Conservation (phyloP, 2,329 filamentous ascomycete species). For the Venturia effusa region DNA sequence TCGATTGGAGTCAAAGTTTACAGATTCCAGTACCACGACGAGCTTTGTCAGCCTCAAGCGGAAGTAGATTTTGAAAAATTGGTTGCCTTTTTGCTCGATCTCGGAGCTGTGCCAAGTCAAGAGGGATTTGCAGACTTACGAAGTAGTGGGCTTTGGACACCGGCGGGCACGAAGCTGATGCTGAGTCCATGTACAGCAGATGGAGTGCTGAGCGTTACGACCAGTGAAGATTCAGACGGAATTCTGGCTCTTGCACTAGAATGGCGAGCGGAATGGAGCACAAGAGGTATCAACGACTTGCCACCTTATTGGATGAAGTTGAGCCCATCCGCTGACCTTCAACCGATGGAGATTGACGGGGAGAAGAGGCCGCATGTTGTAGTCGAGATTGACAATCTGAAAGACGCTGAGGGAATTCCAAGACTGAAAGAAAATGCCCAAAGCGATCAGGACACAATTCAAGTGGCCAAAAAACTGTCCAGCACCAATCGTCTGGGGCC, state of each 20-base stretch:
- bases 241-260: constrained; percentile 16
- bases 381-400: neutral
- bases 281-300: constrained; percentile 16
- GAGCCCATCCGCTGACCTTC: constrained; percentile 12
- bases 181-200: constrained; percentile 15
- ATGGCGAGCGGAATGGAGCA: constrained; percentile 19
- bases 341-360: constrained; percentile 13
- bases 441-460: neutral
- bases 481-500: neutral
- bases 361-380: constrained; percentile 13
- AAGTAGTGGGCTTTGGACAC: constrained; percentile 21
- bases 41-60: constrained; percentile 36
- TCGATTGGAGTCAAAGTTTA: constrained; percentile 51
- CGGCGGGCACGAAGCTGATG: constrained; percentile 20
- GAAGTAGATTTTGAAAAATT: constrained; percentile 48
- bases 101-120: constrained; percentile 50
- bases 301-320: constrained; percentile 21
- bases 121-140: constrained; percentile 37
- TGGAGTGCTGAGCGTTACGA: constrained; percentile 18
- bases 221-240: constrained; percentile 22
- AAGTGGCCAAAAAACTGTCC: neutral
- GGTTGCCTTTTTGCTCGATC: constrained; percentile 50
- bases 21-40: constrained; percentile 49
- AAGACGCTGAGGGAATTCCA: neutral
- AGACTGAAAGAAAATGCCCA: neutral